Evolutionary conservation across 2,329 filamentous ascomycete species (phyloP), one percentile per base, ranked within the genome.

Genomic region (Coccinonectria pachysandricola): DNA sequence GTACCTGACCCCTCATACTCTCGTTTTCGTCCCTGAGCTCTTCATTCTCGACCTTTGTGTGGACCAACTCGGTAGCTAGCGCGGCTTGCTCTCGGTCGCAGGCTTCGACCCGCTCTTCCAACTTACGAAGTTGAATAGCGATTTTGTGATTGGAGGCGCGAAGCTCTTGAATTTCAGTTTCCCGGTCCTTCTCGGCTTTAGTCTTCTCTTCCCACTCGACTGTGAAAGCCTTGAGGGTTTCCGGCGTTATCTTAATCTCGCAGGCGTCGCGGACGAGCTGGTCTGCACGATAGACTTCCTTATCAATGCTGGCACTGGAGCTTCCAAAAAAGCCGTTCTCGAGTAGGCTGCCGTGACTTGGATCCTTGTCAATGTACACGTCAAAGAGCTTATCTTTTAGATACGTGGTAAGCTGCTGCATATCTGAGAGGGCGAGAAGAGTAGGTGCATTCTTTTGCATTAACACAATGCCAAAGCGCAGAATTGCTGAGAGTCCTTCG

Each of bases 321-420:
- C 80, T 88, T 34, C 91, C 91, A 48, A 98, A 98, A 65, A 98
- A 98, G 9, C 91, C 91, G 21, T 86, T 93, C 54, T 98, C 91
- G 1, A 96, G 71, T 24, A 98, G 79, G 10, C 86, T 94, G 26
- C 78, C 86, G n/a, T 86, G 79, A 3, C 86, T 93, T 0, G 91
- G 91, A 6, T 86, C 74, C 43, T 86, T 82, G 56, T 98, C 91
- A 37, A 98, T 95, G 54, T 98, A 98, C 19, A 86, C 86, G 48
- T 98, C 91, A 39, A 98, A 98, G 1, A 98, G 50, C 40, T 81
- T 82, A 54, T 98, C 91, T 52, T 95, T 94, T 14, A 98, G 65
- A 58, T 92, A 95, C 4, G 71, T 81, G 1, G 86, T 94, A 24
- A 98, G 67, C 21, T 82, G 75, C 24, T 77, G 68, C 86, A 98